Percentiles rank a stretch among this genome's conserved stretches.
These are phyloP conservation scores for Vanrija humicola DNA, from an alignment of 1,284 basidiomycete genomes.

Conservation along the genomic window DNA sequence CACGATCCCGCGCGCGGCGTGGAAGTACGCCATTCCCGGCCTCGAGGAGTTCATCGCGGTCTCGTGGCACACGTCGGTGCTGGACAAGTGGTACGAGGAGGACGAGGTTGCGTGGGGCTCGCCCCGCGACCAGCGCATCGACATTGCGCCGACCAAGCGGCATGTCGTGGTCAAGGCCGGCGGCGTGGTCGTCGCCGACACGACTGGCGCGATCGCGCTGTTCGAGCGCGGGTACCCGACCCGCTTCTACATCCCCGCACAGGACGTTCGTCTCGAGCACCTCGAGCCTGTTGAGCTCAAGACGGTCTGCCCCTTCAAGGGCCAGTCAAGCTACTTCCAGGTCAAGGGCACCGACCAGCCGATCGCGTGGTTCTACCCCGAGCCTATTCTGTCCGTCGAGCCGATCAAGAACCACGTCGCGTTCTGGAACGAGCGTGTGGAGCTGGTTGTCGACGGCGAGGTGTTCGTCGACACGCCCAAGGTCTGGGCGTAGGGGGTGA, in stretches of 20 bases:
- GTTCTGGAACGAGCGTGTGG: slow-evolving; percentile 7
- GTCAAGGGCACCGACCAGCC: not conserved
- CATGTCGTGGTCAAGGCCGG: not conserved
- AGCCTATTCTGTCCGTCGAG: not conserved
- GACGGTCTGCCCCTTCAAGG: slow-evolving; percentile 15
- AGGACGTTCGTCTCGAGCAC: not conserved
- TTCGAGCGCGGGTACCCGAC: slow-evolving; percentile 4
- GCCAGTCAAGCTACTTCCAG: slow-evolving; percentile 8
- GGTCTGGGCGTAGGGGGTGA: not conserved
- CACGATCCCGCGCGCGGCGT: slow-evolving; percentile 1
- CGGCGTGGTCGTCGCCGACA: not conserved
- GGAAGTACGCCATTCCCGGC: not conserved
- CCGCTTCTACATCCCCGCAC: slow-evolving; percentile 7
- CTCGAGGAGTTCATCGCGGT: not conserved
- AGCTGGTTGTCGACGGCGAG: slow-evolving; percentile 5
- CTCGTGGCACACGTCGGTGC: not conserved
- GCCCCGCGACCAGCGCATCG: slow-evolving; percentile 1
- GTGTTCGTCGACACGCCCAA: not conserved
- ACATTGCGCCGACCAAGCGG: not conserved
- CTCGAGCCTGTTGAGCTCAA: not conserved
- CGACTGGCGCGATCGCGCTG: not conserved
- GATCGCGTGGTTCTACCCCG: slow-evolving; percentile 10
- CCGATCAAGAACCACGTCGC: slow-evolving; percentile 4
- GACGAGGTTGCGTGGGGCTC: not conserved
- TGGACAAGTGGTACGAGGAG: slow-evolving; percentile 3